Conservation (phyloP, 2,329 filamentous ascomycete genomes). For the Talaromyces sp. region DNA sequence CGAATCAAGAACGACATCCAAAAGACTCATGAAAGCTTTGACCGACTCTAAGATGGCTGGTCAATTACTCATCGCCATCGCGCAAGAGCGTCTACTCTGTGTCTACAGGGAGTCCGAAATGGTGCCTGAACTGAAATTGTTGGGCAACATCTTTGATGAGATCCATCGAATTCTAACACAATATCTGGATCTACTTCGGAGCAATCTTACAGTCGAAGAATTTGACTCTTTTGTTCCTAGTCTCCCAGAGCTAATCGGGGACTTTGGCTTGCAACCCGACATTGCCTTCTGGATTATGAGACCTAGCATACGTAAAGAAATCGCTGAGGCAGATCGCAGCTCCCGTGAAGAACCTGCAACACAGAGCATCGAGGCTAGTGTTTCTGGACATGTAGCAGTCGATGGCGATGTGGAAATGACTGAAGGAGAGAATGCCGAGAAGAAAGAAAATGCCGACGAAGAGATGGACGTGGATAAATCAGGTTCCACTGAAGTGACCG, state of each 20-base stretch:
- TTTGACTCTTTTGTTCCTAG: conserved; percentile 78
- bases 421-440: conserved; percentile 24
- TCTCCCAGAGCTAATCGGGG: conserved; percentile 67
- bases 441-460: conserved; percentile 23
- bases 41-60: conserved; percentile 74
- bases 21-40: conserved; percentile 74
- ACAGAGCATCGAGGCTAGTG: conserved; percentile 21
- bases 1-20: conserved; percentile 69
- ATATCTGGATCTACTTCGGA: conserved; percentile 83
- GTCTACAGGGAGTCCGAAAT: conserved; percentile 65
- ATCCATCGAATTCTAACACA: conserved; percentile 80
- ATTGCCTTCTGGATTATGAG: conserved; percentile 83
- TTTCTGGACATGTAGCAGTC: conserved; percentile 24
- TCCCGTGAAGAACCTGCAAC: conserved; percentile 27
- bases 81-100: conserved; percentile 85
- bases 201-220: conserved; percentile 69
- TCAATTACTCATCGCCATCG: conserved; percentile 81
- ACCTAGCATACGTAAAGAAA: conserved; percentile 65
- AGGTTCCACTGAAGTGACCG: conserved; percentile 8
- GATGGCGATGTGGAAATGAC: conserved; percentile 36
- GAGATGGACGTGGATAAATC: conserved; percentile 36
- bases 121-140: conserved; percentile 79
- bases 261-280: conserved; percentile 75
- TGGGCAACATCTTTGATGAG: conserved; percentile 86
- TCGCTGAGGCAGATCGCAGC: conserved; percentile 45